Conservation (phyloP, 768 basidiomycete genomes). For the Leccinum aurantiacum region DNA sequence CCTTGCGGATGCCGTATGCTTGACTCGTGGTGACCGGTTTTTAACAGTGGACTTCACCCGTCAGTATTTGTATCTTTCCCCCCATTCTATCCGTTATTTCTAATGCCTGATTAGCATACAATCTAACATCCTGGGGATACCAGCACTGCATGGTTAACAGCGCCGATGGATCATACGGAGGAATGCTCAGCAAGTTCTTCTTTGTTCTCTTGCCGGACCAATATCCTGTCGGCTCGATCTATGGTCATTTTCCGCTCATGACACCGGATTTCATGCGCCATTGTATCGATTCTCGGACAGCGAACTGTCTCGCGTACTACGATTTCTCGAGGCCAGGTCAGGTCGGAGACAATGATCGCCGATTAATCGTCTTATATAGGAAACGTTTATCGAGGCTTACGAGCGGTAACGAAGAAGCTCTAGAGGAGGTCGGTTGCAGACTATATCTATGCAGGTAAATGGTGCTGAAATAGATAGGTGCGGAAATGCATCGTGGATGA, state of each 20-base stretch:
- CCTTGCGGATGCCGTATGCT: slow-evolving; percentile 71
- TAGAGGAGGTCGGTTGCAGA: slow-evolving; percentile 14
- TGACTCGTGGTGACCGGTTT: slow-evolving; percentile 79
- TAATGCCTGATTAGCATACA: slow-evolving; percentile 50
- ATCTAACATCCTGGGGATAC: slow-evolving; percentile 79
- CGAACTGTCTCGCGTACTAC: slow-evolving; percentile 45
- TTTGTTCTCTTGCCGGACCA: slow-evolving; percentile 69
- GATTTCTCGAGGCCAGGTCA: slow-evolving; percentile 53
- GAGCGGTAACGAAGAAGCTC: slow-evolving; percentile 1
- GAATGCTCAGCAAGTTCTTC: slow-evolving; percentile 70
- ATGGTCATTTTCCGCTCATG: slow-evolving; percentile 82
- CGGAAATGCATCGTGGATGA: slow-evolving; percentile 17
- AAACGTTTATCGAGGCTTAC: slow-evolving; percentile 21
- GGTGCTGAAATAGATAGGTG: slow-evolving; percentile 7
- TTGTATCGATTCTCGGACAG: slow-evolving; percentile 44
- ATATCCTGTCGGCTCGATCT: slow-evolving; percentile 62
- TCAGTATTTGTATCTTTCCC: slow-evolving; percentile 34
- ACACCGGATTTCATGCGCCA: slow-evolving; percentile 45
- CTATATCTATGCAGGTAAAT: neutral
- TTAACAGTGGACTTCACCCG: slow-evolving; percentile 77
- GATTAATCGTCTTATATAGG: slow-evolving; percentile 8
- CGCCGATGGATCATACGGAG: slow-evolving; percentile 72
- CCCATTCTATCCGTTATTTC: neutral
- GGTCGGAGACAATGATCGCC: neutral
- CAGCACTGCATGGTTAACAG: slow-evolving; percentile 64